Evolutionary conservation across 2,329 filamentous ascomycete species (phyloP).

Genomic region (Esteya vermicola): DNA sequence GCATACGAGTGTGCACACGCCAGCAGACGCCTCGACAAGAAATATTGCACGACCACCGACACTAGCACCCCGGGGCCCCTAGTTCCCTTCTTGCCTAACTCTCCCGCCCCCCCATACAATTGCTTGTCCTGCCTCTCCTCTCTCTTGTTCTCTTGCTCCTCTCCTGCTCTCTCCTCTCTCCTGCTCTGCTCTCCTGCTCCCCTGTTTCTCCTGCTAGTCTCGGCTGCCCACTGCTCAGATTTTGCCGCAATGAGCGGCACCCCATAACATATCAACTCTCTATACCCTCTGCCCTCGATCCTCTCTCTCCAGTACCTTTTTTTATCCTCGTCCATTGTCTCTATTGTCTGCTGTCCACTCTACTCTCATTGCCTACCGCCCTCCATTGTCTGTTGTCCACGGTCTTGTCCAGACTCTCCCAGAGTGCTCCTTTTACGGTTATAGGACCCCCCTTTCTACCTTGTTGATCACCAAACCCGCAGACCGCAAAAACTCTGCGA

Average conservation of each 20-base stretch:
- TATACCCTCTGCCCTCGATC: conserved; percentile 4
- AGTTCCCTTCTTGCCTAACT: neutral
- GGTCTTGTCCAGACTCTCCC: too few relatives aligned
- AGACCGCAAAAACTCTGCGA: too few relatives aligned
- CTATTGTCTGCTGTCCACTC: neutral
- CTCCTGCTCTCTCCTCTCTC: too few relatives aligned
- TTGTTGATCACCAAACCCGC: too few relatives aligned
- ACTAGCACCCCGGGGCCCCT: neutral
- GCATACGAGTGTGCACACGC: too few relatives aligned
- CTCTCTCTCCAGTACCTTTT: neutral
- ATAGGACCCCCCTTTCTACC: too few relatives aligned
- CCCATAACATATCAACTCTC: conserved; percentile 13
- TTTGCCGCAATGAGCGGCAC: conserved; percentile 21
- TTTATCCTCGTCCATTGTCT: neutral
- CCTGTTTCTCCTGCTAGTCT: neutral
- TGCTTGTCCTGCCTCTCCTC: too few relatives aligned
- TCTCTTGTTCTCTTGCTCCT: too few relatives aligned
- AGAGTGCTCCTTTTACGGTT: too few relatives aligned
- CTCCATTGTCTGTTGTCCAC: too few relatives aligned
- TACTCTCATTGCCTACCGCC: neutral
- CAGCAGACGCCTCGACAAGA: too few relatives aligned
- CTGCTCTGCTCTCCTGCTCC: neutral
- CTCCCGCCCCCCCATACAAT: neutral
- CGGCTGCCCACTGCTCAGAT: conserved; percentile 11
- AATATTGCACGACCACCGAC: too few relatives aligned